Percentiles rank a stretch among this genome's conserved stretches.
phyloP scores from a whole-genome alignment of 2,329 filamentous ascomycete species.

The Fusarium kyushuense region DNA sequence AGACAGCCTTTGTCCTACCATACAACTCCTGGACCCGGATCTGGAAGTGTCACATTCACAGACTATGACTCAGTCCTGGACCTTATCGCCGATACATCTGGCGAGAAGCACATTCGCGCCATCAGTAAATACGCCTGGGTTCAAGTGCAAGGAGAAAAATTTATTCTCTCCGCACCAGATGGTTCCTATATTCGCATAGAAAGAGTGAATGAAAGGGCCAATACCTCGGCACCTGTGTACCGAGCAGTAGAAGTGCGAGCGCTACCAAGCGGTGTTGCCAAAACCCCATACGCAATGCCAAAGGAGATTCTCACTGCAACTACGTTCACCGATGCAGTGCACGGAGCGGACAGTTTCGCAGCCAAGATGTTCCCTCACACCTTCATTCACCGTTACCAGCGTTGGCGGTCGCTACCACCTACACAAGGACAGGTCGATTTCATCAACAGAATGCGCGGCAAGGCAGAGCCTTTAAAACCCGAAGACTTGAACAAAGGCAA shows the following conservation, averaged over 20 bases:
- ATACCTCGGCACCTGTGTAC: slow-evolving; percentile 51
- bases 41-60: slow-evolving; percentile 77
- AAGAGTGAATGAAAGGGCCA: slow-evolving; percentile 47
- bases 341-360: slow-evolving; percentile 87
- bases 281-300: slow-evolving; percentile 75
- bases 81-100: slow-evolving; percentile 83
- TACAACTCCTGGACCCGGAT: slow-evolving; percentile 24
- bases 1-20: slow-evolving; percentile 29
- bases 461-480: slow-evolving; percentile 64
- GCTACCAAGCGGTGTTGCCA: slow-evolving; percentile 58
- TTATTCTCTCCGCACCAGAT: slow-evolving; percentile 74
- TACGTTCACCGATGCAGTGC: slow-evolving; percentile 80
- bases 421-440: slow-evolving; percentile 74
- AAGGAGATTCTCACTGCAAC: slow-evolving; percentile 73
- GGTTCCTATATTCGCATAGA: slow-evolving; percentile 72
- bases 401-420: slow-evolving; percentile 78
- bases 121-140: slow-evolving; percentile 88
- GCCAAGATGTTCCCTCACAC: slow-evolving; percentile 71
- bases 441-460: slow-evolving; percentile 73
- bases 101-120: slow-evolving; percentile 81
- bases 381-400: slow-evolving; percentile 74
- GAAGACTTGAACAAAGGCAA: slow-evolving; percentile 79
- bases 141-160: slow-evolving; percentile 75
- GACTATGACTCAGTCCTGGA: slow-evolving; percentile 95
- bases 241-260: slow-evolving; percentile 63